Evolutionary conservation across 768 basidiomycete species (phyloP).

Genomic region (Tephrocybe sp.): DNA sequence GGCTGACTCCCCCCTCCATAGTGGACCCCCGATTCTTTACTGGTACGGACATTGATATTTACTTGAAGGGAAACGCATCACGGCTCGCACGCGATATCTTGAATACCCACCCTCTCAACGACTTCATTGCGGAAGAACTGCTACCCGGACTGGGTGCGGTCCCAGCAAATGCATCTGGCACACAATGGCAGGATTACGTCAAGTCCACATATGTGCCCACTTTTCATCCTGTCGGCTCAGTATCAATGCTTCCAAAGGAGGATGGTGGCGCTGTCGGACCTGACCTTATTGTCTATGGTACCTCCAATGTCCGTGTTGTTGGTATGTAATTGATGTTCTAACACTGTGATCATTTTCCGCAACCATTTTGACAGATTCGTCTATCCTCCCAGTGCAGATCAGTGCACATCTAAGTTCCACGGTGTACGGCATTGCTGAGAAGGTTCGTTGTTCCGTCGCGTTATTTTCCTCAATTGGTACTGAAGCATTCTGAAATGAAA

Average conservation of each 20-base stretch:
- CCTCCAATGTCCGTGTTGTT: conserved; percentile 14
- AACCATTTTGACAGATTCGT: conserved; percentile 12
- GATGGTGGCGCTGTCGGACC: conserved; percentile 16
- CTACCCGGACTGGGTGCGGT: conserved; percentile 6
- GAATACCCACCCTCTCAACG: conserved; percentile 9
- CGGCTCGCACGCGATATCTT: conserved; percentile 9
- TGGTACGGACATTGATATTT: conserved; percentile 5
- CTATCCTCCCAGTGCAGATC: conserved; percentile 14
- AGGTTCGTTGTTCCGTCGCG: background rate
- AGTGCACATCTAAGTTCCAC: conserved; percentile 15
- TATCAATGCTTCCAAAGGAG: conserved; percentile 14
- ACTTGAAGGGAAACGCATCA: conserved; percentile 14
- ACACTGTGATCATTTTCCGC: background rate
- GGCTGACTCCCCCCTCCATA: background rate
- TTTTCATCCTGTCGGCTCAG: conserved; percentile 14
- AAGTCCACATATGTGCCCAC: conserved; percentile 1
- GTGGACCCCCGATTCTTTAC: conserved; percentile 15
- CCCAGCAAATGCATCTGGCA: conserved; percentile 9
- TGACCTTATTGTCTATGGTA: conserved; percentile 15
- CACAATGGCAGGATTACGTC: conserved; percentile 6
- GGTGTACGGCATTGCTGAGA: conserved; percentile 17
- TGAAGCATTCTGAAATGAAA: background rate
- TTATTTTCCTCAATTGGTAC: background rate
- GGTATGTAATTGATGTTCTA: conserved; percentile 3
- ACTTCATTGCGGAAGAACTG: conserved; percentile 2